Base-by-base conservation (phyloP, 768 basidiomycete species). In the Leccinellum rugosiceps region DNA sequence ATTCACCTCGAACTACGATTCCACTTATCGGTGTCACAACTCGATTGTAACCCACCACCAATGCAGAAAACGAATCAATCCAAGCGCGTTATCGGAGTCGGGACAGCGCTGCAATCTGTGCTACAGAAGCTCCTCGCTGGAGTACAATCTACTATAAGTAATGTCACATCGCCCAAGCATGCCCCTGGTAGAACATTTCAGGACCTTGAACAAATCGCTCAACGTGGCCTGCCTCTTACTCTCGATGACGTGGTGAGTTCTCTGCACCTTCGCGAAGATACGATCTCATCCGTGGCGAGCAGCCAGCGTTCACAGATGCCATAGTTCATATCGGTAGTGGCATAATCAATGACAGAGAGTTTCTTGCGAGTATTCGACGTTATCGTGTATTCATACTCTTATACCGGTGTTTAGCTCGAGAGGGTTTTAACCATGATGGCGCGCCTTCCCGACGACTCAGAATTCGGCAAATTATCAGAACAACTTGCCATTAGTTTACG, bases 341-440 rank as follows among this genome's bases (percentile, higher is more conserved):
- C 4, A 70, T 72, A 35, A 63, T 78, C 38, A 76, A 90, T 62
- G 88, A 90, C 66, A 80, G 88, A 58, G 68, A 80, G 28, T 69
- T 87, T 60, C 68, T 89, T 69, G 87, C 80, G 66, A 68, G 80
- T 74, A 21, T 52, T 44, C 46, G 15, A 34, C 25, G 53, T 28
- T n/a, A 44, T 13, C 21, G 19, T 34, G 43, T 41, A 30, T 41
- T 32, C 54, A 17, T 49, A 58, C 11, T 38, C 65, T 64, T 23
- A 59, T 44, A 2, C 19, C n/a, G 25, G 55, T 17, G 17, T 15
- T 35, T 52, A 88, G 86, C 80, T 90, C 34, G 89, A 91, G 71
- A 80, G 82, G 45, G 57, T 83, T 7, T 68, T 91, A 50, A 73
- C 77, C n/a, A 61, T 83, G 32, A 86, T 90, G 85, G 77, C 89